Evolutionary conservation across 805 yeast genomes (phyloP), one percentile per base, ranked within the genome.

Genomic region (Saccharomycopsis sp.): DNA sequence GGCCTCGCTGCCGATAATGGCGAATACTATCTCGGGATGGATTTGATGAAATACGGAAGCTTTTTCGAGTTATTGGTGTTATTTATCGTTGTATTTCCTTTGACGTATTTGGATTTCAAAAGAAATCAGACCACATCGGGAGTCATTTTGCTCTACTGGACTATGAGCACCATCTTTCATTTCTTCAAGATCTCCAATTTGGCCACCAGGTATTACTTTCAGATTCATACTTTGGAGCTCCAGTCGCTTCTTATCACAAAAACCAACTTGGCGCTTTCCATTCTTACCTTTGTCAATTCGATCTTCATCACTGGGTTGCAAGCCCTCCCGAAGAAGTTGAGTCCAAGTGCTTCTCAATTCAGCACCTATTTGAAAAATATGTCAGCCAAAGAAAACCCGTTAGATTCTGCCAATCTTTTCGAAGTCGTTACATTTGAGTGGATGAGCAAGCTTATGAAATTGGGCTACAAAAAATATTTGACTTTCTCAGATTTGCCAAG

Each of bases 361-460:
- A 74, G 70, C 39, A 58, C 59, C 19, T 46, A 61, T 5, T 55
- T 51, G 33, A 56, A 53, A 22, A 58, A 48, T 15, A 47, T 56
- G 3, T n/a, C n/a, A n/a, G 55, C 55, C 39, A 59, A 59, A 38
- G 50, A 48, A 32, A 54, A 57, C 33, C 81, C 79, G 1, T 61
- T 64, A 31, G 79, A 75, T 30, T 58, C 57, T 41, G 83, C 86
- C 9, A 78, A 88, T 55, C 63, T 87, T 12, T 74, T 89, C 48
- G 80, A 94, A 2, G 66, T 73, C 39, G 64, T 89, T 38, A 79
- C 94, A 0, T 89, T 92, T 58, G 63, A 77, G 20, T 92, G 98
- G 97, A 85, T 92, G 94, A 77, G 86, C 16, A 76, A 72, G 1
- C 63, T 92, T 53, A 85, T 92, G 79, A 72, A 64, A 50, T 73